Evolutionary conservation across 2,329 filamentous ascomycete genomes (phyloP), one percentile per base, ranked within the genome.

Genomic region (Talaromyces sp.): DNA sequence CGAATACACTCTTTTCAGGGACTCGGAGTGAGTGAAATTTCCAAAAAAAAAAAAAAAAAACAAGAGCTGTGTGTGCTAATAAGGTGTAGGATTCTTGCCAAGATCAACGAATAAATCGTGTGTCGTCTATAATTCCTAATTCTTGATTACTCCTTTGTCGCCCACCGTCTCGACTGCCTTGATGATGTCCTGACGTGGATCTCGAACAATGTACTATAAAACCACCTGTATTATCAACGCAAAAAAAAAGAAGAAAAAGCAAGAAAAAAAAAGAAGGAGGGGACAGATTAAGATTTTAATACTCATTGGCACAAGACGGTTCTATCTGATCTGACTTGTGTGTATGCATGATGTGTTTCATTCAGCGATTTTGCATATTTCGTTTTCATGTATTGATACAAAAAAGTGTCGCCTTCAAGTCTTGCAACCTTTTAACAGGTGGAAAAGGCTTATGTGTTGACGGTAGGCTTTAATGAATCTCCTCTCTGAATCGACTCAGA

Each of bases 1-100:
- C 69, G 95, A 99, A 82, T 98, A 87, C 84, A 88, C 90, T 67
- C 87, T 99, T 67, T 99, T 96, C 89, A 87, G 95, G 73, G 95
- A 99, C 81, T 90, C 92, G 83, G 95, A 99, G 94, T 98, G 88
- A 81, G 93, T 89, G 58, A 52, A 33, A 16, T 40, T 40, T n/a
- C 6, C 7, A 33, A 40, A 1, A 14, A 8, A 7, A n/a, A 16
- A n/a, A 33, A 40, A 1, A 14, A 8, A 7, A n/a, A n/a, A 16
- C 18, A 5, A 33, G 57, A n/a, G 50, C 7, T 7, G n/a, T 36
- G 34, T 23, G 34, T 30, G 57, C 67, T 72, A 67, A 73, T 58
- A 40, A 31, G 14, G 30, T 23, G 7, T 71, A 97, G 94, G 79
- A 91, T 99, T 70, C 87, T 99, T 65, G 95, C 95, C 78, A 99